phyloP scores from a whole-genome alignment of 2,329 filamentous ascomycete species.

The Teratosphaeria pseudoeucalypti region DNA sequence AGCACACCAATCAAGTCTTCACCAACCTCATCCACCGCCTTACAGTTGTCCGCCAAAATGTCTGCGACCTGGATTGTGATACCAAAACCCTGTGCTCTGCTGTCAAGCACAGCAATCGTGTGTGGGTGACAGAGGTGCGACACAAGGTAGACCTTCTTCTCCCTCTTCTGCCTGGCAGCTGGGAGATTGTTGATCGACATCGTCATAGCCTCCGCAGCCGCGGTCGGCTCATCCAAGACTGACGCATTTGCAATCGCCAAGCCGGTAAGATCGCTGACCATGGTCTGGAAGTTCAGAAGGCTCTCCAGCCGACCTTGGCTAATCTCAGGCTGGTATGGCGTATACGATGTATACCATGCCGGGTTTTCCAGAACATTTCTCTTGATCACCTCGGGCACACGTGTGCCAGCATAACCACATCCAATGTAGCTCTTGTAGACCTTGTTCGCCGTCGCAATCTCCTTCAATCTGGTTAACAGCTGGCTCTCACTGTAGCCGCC shows the following conservation, averaged over 20 bases:
- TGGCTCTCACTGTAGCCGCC: constrained; percentile 50
- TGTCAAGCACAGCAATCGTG: constrained; percentile 72
- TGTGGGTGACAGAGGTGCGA: constrained; percentile 75
- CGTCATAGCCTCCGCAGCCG: constrained; percentile 92
- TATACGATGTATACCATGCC: constrained; percentile 97
- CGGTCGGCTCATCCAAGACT: constrained; percentile 81
- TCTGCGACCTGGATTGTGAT: constrained; percentile 68
- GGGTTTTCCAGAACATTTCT: constrained; percentile 87
- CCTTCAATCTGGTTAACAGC: constrained; percentile 43
- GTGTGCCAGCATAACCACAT: constrained; percentile 77
- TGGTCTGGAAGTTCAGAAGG: constrained; percentile 87
- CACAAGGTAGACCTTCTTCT: constrained; percentile 73
- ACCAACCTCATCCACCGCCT: constrained; percentile 61
- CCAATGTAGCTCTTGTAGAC: constrained; percentile 65
- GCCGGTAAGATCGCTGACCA: constrained; percentile 79
- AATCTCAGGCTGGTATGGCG: constrained; percentile 94
- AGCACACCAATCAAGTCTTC: constrained; percentile 79
- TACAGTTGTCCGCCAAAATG: constrained; percentile 53
- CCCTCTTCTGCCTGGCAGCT: constrained; percentile 58
- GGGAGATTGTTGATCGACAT: constrained; percentile 72
- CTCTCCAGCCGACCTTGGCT: constrained; percentile 90
- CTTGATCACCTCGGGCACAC: constrained; percentile 81
- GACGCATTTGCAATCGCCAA: constrained; percentile 85
- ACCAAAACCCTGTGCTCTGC: constrained; percentile 82
- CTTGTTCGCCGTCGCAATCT: constrained; percentile 51